Evolutionary conservation across 2,329 filamentous ascomycete genomes (phyloP), one percentile per base, ranked within the genome.

Genomic region (Coccinonectria pachysandricola): DNA sequence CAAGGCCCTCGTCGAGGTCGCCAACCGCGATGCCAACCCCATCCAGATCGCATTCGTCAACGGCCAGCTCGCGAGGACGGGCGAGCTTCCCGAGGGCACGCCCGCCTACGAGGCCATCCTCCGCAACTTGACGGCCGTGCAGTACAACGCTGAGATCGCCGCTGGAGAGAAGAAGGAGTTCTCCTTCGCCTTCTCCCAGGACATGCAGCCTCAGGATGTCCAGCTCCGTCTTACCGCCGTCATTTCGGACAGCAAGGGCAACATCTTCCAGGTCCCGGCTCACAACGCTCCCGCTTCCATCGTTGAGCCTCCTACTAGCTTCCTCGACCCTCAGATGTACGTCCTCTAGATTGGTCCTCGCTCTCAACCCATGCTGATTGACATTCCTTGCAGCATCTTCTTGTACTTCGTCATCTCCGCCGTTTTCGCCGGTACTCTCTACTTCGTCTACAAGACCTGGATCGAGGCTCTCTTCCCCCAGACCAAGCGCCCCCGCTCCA

Each of bases 361-460:
- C 15, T 8, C 17, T 13, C 14, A 7, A 12, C 17, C 21, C 21
- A 12, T 7, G 9, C 6, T 1, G 6, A 16, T 12, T 8, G 9
- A 21, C 8, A 21, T 30, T 2, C 3, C 1, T 3, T 7, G 9
- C 29, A 96, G 91, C 53, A 85, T 96, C 63, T 98, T 98, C 76
- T 76, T 98, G 37, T 96, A 96, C 68, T 68, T 94, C 53, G 78
- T 96, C 66, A 80, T 98, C 45, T 66, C 79, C 28, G 77, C 70
- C 36, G 72, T 69, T 37, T 92, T 93, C 54, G 75, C 62, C 40
- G 86, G 81, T 36, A 85, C 79, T 28, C 73, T 80, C 54, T 95
- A 88, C 75, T 94, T 94, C 60, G 85, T 95, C 63, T 98, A 98
- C 74, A 91, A 80, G 66, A 93, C 88, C 49, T 96, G 88, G 86